phyloP scores from a whole-genome alignment of 1,284 basidiomycete species.

The Erythrobasidium hasegawianum region DNA sequence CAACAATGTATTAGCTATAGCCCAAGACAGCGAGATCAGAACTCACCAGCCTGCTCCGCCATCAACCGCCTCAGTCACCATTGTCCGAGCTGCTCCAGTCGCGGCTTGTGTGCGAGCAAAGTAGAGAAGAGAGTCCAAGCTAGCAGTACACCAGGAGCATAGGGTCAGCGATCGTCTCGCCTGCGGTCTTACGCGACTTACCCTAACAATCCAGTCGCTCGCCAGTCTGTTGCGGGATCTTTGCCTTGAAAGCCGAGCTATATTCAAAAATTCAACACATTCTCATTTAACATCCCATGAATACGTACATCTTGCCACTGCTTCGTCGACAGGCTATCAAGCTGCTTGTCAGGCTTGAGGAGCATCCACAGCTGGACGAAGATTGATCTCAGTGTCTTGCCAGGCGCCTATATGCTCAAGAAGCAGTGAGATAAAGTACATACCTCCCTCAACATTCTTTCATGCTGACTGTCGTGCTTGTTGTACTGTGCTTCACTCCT shows the following conservation, averaged over 20 bases:
- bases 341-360: background rate
- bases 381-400: too few species aligned
- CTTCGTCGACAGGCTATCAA: conserved; percentile 12
- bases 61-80: conserved; percentile 20
- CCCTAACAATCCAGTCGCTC: conserved; percentile 15
- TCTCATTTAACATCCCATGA: background rate
- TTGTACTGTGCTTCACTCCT: background rate
- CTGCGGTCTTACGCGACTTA: background rate
- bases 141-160: background rate
- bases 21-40: background rate
- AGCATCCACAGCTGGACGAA: background rate
- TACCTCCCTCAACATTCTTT: background rate
- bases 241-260: conserved; percentile 29
- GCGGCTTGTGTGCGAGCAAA: conserved; percentile 7
- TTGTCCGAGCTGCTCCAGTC: background rate
- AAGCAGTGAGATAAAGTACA: background rate
- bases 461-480: background rate
- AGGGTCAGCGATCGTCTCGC: too few species aligned
- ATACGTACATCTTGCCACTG: conserved; percentile 21
- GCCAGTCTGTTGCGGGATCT: conserved; percentile 31
- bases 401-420: too few species aligned
- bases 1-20: background rate
- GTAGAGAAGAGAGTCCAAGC: conserved; percentile 14
- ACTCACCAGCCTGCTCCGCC: conserved; percentile 10
- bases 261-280: background rate